A percentile compares a stretch with the other conserved stretches of the same genome.
Evolutionary conservation across 225 moss, liverwort and hornwort species (phyloP).

Genomic region (Bryum argenteum): DNA sequence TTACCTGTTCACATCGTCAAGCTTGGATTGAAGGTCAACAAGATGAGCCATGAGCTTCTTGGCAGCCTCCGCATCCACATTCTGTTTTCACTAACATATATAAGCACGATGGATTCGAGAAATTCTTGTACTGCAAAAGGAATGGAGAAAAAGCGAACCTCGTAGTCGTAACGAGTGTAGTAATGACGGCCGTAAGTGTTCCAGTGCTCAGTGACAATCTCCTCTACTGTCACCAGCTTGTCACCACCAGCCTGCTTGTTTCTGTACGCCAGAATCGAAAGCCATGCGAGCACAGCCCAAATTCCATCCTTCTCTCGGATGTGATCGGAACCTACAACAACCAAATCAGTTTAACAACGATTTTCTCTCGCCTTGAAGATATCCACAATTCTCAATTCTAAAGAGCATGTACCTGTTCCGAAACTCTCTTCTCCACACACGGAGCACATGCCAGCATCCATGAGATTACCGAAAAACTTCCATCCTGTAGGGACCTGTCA

Average conservation of each 20-base stretch:
- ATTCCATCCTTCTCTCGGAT: constrained; percentile 98
- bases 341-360: background rate
- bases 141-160: constrained; percentile 44
- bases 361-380: background rate
- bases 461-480: constrained; percentile 99
- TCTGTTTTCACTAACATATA: constrained; percentile 42
- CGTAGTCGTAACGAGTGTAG: constrained; percentile 98
- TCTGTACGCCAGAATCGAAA: constrained; percentile 83
- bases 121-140: background rate
- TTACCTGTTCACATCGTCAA: constrained; percentile 73
- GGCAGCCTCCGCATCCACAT: constrained; percentile 89
- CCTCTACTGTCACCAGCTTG: constrained; percentile 92
- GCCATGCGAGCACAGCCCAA: constrained; percentile 98
- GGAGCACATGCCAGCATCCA: constrained; percentile 94
- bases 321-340: constrained; percentile 79
- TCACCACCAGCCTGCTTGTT: constrained; percentile 84
- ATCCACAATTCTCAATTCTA: background rate
- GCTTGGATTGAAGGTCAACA: constrained; percentile 80
- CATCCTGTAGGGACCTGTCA: constrained; percentile 90
- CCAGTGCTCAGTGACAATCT: constrained; percentile 94
- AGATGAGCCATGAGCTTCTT: constrained; percentile 89
- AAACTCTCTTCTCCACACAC: constrained; percentile 98
- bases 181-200: constrained; percentile 87
- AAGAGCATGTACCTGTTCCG: constrained; percentile 65
- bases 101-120: no score